A percentile compares a stretch with the other conserved stretches of the same genome.
Evolutionary conservation across 345 rosid genomes (phyloP).

Genomic region (Dipteronia dyeriana): DNA sequence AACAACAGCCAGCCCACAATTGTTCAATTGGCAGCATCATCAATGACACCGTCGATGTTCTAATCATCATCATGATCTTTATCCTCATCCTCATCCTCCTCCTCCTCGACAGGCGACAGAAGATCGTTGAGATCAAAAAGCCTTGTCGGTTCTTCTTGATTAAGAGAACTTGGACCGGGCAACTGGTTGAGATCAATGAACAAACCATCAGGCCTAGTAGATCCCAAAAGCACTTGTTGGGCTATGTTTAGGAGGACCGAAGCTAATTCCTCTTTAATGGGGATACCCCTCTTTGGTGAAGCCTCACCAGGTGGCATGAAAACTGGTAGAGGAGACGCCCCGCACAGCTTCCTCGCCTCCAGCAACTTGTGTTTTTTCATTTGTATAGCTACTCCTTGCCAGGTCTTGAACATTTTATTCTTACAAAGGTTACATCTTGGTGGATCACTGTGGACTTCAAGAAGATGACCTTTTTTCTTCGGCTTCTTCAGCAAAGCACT

Average conservation of each 20-base stretch:
- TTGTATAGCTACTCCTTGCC: slow-evolving; percentile 46
- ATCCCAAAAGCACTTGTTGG: neutral
- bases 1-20: no score
- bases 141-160: no score
- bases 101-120: no score
- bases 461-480: neutral
- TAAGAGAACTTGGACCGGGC: no score
- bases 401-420: slow-evolving; percentile 18
- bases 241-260: slow-evolving; percentile 2
- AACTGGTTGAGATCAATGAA: no score
- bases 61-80: no score
- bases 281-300: neutral
- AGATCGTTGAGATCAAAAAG: no score
- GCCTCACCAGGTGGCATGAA: slow-evolving; percentile 10
- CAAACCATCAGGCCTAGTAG: no score
- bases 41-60: no score
- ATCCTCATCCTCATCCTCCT: no score
- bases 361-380: slow-evolving; percentile 29
- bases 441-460: slow-evolving; percentile 23
- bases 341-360: slow-evolving; percentile 16
- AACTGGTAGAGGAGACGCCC: slow-evolving; percentile 36
- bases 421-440: slow-evolving; percentile 27
- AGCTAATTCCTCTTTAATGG: neutral
- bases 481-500: neutral
- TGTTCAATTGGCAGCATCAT: no score